Evolutionary conservation across 2,329 filamentous ascomycete species (phyloP), one percentile per base, ranked within the genome.

Genomic region (Aspergillus ochraceoroseus): DNA sequence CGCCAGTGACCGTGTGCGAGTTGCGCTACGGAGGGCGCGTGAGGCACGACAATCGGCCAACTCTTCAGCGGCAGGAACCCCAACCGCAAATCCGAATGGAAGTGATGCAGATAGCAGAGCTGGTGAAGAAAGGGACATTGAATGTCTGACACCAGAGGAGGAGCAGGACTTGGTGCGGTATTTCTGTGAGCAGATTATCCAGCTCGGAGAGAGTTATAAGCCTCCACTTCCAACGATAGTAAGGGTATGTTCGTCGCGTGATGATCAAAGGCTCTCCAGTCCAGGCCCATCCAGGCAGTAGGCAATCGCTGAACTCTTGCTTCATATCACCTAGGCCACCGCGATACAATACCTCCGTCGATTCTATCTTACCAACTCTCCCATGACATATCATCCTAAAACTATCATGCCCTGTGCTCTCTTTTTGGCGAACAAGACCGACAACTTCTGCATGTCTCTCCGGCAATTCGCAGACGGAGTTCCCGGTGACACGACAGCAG

Each of bases 311-410:
- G 2, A 15, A 17, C 14, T 5, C n/a, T 19, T 7, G 22, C 27
- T 17, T 8, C 15, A 15, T 33, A 9, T 9, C 29, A 22, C 3
- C 19, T 36, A 80, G 75, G 81, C 84, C 17, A 95, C 89, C 5
- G 87, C 87, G 3, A 85, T 90, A 46, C 81, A 94, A 58, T 95
- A 94, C 62, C 76, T 98, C 45, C 85, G 87, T 41, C 85, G 92
- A 43, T 96, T 98, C 74, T 98, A 96, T 70, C 77, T 95, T 25
- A 90, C 85, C 58, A 95, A 96, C 67, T 94, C 86, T 27, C 80
- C 89, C 57, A 95, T 96, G 86, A 95, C 89, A 19, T 96, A 98
- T 62, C 86, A 90, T 47, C 90, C 89, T 0, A 85, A 86, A 47
- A 82, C 87, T 48, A 85, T 96, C 52, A 81, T 94, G 61, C 87